Conservation (phyloP, 2,329 filamentous ascomycete species). For the Alternaria sp. region DNA sequence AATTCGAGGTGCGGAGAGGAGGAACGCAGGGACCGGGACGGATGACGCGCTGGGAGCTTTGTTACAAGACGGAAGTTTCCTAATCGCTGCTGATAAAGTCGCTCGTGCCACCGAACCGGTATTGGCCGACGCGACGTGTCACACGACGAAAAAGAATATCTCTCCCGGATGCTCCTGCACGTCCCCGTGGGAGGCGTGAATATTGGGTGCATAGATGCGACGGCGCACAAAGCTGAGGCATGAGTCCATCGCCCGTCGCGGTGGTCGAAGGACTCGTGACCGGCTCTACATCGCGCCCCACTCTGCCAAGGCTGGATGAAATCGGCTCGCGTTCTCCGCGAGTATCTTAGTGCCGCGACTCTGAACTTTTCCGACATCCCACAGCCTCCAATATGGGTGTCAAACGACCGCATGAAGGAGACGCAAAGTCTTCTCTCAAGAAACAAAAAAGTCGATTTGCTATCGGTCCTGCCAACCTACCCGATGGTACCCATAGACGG, state of each 20-base stretch:
- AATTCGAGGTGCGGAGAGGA: conserved; percentile 32
- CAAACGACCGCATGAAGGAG: conserved; percentile 64
- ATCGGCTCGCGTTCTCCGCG: conserved; percentile 18
- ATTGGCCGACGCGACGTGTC: conserved; percentile 28
- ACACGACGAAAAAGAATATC: conserved; percentile 31
- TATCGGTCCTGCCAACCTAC: conserved; percentile 88
- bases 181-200: background rate
- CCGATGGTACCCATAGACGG: conserved; percentile 85
- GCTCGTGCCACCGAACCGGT: conserved; percentile 25
- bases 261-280: conserved; percentile 16
- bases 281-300: conserved; percentile 19
- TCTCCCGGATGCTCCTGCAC: conserved; percentile 9
- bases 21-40: conserved; percentile 23
- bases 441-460: conserved; percentile 75
- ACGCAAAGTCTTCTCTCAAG: conserved; percentile 49
- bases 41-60: conserved; percentile 42
- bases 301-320: conserved; percentile 31
- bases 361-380: conserved; percentile 7
- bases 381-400: conserved; percentile 59
- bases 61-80: conserved; percentile 34
- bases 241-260: conserved; percentile 17
- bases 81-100: conserved; percentile 41
- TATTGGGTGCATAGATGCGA: conserved; percentile 6
- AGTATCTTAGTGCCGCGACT: conserved; percentile 3
- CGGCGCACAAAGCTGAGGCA: conserved; percentile 13